These are phyloP conservation scores for Mortierella sp. DNA, from an alignment of 371 early-diverging fungal genomes.

Conservation along the genomic window DNA sequence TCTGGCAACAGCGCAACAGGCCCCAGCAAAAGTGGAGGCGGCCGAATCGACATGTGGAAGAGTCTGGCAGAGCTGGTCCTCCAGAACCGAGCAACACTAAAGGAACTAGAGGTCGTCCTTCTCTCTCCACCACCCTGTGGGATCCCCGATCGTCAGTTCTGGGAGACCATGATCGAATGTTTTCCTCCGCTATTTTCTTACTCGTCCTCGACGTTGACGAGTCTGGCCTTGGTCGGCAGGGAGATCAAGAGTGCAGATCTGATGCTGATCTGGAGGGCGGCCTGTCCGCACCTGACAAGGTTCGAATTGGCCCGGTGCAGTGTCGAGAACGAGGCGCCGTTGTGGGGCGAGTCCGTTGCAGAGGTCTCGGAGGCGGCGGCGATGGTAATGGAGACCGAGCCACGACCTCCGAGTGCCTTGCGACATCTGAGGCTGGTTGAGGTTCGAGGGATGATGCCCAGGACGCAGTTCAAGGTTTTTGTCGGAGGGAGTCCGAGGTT, in stretches of 20 bases:
- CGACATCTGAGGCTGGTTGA: not conserved
- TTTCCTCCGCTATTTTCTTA: not conserved
- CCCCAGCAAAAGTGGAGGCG: not conserved
- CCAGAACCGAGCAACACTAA: slow-evolving; percentile 9
- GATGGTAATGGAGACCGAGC: not conserved
- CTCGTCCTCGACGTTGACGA: not conserved
- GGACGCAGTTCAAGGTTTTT: not conserved
- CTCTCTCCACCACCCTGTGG: not conserved
- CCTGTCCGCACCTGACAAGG: not conserved
- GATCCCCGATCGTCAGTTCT: not conserved
- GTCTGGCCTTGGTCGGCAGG: not conserved
- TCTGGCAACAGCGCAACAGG: not conserved
- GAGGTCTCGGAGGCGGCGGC: not conserved
- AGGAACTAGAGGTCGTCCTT: not conserved
- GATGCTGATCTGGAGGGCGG: slow-evolving; percentile 18
- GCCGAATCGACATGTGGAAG: not conserved
- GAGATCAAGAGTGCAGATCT: slow-evolving; percentile 6
- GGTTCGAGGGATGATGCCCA: slow-evolving; percentile 1
- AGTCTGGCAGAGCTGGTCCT: not conserved
- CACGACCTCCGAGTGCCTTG: not conserved
- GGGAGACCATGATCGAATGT: not conserved
- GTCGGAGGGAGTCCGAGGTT: slow-evolving; percentile 7
- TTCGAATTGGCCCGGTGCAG: not conserved
- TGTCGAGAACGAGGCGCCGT: not conserved
- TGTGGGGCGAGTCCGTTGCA: not conserved